Evolutionary conservation across 2,329 filamentous ascomycete species (phyloP), one percentile per base, ranked within the genome.

Genomic region (Xylariaceae sp.): DNA sequence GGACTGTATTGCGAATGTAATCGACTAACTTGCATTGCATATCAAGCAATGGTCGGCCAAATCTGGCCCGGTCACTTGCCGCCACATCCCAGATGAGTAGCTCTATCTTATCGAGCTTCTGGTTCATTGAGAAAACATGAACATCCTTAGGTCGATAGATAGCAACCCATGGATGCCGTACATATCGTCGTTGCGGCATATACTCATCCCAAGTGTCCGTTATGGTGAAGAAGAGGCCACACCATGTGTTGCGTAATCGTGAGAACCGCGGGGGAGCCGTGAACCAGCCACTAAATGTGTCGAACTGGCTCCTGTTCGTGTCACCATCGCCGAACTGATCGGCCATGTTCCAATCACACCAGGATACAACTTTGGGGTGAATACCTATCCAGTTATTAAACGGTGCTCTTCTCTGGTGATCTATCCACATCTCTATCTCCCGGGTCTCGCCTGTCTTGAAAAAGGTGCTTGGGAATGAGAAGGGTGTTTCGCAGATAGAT

Each of bases 81-180:
- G 69, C 64, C 1, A 72, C 58, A 62, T 85, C 83, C 82, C 82
- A 84, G 45, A 86, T 80, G 4, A 85, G 71, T 10, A 86, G 64
- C 64, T 85, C 82, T 2, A 75, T 74, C 1, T 56, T 54, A 0
- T 1, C 63, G 67, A 72, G 77, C 0, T 68, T 15, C 7, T 15
- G 30, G 1, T 30, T 64, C 18, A 3, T 4, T 1, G 56, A 68
- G 0, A 7, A 11, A 57, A 44, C n/a, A 15, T 78, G 73, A 1
- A 74, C 70, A n/a, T 78, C 70, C 3, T 71, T 65, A 0, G 79
- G 76, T 9, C 82, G 76, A 59, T 77, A 76, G 11, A 82, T 66
- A 0, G 73, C 79, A 39, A 84, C 62, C 82, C 82, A 86, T 0
- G 82, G 79, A 50, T 78, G 76, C 8, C 77, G 74, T 13, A 55